Conservation (phyloP, 345 rosid species). For the Noccaea bulbosa region DNA sequence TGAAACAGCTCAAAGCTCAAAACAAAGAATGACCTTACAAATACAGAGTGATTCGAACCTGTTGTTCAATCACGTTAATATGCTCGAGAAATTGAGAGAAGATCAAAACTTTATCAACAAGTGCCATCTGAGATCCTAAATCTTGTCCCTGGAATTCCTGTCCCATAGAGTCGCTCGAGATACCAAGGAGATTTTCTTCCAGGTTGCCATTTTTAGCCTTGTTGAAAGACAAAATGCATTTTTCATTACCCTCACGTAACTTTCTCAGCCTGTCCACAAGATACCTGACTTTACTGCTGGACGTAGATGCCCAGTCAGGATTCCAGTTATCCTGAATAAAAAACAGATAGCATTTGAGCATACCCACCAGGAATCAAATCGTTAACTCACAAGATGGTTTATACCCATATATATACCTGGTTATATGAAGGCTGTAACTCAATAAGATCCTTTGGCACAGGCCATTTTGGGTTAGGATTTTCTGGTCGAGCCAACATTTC, state of each 20-base stretch:
- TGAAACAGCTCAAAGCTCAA: neutral
- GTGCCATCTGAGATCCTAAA: conserved; percentile 41
- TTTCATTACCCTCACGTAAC: conserved; percentile 58
- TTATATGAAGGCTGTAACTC: conserved; percentile 96
- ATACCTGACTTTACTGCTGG: conserved; percentile 92
- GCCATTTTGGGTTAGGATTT: conserved; percentile 97
- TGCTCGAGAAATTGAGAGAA: conserved; percentile 98
- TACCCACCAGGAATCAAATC: conserved; percentile 10
- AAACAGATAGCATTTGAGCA: conserved; percentile 31
- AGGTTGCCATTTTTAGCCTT: conserved; percentile 37
- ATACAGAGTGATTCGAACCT: conserved; percentile 54
- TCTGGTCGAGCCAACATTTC: conserved; percentile 78
- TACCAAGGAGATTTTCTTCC: conserved; percentile 39
- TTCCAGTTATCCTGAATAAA: conserved; percentile 86
- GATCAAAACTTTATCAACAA: conserved; percentile 73
- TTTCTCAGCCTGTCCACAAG: conserved; percentile 70
- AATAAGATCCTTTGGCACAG: conserved; percentile 96
- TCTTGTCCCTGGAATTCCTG: conserved; percentile 35
- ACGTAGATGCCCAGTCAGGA: conserved; percentile 97
- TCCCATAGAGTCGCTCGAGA: conserved; percentile 35
- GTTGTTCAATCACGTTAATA: conserved; percentile 83
- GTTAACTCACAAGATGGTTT: conserved; percentile 18
- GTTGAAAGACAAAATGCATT: conserved; percentile 34
- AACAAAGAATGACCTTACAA: conserved; percentile 4
- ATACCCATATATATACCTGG: conserved; percentile 57